Evolutionary conservation across 495 filamentous ascomycete species (phyloP).

Genomic region (Penicillium riverlandense): DNA sequence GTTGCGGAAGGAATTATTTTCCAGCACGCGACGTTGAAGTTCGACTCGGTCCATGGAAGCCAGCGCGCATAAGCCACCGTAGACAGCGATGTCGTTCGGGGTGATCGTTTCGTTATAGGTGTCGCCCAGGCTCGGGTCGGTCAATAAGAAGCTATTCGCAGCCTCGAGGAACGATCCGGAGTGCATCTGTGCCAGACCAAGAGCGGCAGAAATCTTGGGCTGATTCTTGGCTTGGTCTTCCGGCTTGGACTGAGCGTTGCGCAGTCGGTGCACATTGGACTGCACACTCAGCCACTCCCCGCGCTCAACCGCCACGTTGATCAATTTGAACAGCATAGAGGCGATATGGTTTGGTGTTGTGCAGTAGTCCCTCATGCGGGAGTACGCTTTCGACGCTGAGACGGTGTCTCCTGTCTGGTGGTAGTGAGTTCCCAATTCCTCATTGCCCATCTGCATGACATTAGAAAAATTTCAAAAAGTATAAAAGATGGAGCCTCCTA

Average conservation of each 20-base stretch:
- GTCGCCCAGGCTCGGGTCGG: constrained; percentile 43
- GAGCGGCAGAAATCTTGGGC: constrained; percentile 58
- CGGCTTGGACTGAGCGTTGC: constrained; percentile 46
- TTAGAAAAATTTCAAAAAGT: constrained; percentile 1
- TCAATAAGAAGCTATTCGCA: constrained; percentile 61
- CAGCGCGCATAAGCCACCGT: constrained; percentile 84
- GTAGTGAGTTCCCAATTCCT: constrained; percentile 65
- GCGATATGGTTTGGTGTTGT: constrained; percentile 62
- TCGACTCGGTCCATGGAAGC: constrained; percentile 78
- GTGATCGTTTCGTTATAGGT: constrained; percentile 67
- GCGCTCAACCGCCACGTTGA: constrained; percentile 61
- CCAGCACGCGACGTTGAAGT: constrained; percentile 69
- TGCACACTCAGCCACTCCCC: constrained; percentile 58
- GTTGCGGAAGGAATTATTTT: constrained; percentile 69
- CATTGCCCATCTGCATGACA: constrained; percentile 59
- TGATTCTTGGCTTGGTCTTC: constrained; percentile 53
- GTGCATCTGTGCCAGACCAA: constrained; percentile 66
- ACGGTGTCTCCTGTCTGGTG: constrained; percentile 56
- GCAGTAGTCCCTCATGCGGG: constrained; percentile 68
- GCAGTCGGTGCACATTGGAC: constrained; percentile 62
- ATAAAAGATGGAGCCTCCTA: constrained; percentile 29
- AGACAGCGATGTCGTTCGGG: constrained; percentile 84
- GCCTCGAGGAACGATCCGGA: constrained; percentile 61
- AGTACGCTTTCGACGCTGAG: constrained; percentile 59
- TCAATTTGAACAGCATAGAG: constrained; percentile 62